Conservation (phyloP, 768 basidiomycete genomes). For the Serpula lacrymans region DNA sequence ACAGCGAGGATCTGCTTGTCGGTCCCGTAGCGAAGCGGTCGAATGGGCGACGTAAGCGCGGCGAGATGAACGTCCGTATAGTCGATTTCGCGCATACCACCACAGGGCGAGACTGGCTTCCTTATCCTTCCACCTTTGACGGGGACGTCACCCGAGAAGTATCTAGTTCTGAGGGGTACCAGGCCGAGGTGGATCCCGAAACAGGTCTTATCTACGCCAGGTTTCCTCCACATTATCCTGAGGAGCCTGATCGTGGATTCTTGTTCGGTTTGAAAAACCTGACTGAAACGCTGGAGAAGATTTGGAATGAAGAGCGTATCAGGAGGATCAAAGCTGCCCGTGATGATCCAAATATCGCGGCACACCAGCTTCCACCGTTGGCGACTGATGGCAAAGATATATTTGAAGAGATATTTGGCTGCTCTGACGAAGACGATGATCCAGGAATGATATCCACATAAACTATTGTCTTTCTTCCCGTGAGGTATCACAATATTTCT, state of each 20-base stretch:
- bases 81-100: conserved; percentile 99
- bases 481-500: conserved; percentile 1
- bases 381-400: conserved; percentile 73
- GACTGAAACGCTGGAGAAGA: conserved; percentile 68
- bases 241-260: conserved; percentile 92
- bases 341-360: conserved; percentile 48
- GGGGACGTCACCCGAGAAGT: conserved; percentile 40
- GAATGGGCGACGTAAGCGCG: conserved; percentile 68
- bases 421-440: conserved; percentile 51
- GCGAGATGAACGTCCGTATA: conserved; percentile 92
- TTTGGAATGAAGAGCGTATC: conserved; percentile 86
- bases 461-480: conserved; percentile 7
- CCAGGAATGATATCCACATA: conserved; percentile 75
- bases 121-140: conserved; percentile 49
- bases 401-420: conserved; percentile 69
- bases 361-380: conserved; percentile 59
- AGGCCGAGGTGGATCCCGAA: conserved; percentile 75
- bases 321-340: conserved; percentile 60
- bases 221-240: conserved; percentile 90
- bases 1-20: conserved; percentile 75
- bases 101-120: conserved; percentile 87
- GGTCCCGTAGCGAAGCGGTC: conserved; percentile 65
- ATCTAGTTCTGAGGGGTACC: conserved; percentile 69
- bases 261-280: conserved; percentile 86
- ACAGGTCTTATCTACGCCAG: conserved; percentile 86